Evolutionary conservation across 495 filamentous ascomycete genomes (phyloP).

Genomic region (Chaetomium cochliodes): DNA sequence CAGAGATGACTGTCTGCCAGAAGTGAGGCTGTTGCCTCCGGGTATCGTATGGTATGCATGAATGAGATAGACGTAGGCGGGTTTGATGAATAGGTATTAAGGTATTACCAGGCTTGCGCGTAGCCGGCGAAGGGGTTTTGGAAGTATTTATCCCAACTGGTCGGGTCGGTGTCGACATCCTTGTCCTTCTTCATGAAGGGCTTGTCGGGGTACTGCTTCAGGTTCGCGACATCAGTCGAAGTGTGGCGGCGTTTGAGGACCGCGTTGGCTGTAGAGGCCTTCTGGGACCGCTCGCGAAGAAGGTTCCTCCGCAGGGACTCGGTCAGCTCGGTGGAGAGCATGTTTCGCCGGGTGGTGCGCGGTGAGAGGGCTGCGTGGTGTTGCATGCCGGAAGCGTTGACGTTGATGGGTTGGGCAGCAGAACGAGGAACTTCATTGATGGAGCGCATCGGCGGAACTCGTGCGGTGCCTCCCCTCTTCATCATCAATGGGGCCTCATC

Average conservation of each 20-base stretch:
- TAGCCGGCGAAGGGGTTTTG: conserved; percentile 51
- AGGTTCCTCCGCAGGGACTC: conserved; percentile 46
- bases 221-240: conserved; percentile 79
- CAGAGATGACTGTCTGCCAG: conserved; percentile 37
- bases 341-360: conserved; percentile 89
- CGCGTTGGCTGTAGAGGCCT: conserved; percentile 82
- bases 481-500: conserved; percentile 71
- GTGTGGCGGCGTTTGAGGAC: conserved; percentile 91
- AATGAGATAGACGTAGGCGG: conserved; percentile 33
- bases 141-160: conserved; percentile 54
- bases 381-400: conserved; percentile 63
- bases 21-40: conserved; percentile 27
- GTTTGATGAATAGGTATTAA: conserved; percentile 16
- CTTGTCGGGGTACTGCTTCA: conserved; percentile 70
- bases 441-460: conserved; percentile 48
- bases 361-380: conserved; percentile 74
- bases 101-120: conserved; percentile 53
- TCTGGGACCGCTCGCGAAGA: conserved; percentile 46
- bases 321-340: conserved; percentile 87
- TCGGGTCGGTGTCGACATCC: conserved; percentile 44
- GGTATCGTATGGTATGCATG: conserved; percentile 33
- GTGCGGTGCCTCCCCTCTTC: conserved; percentile 47
- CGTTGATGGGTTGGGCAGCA: conserved; percentile 74
- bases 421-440: conserved; percentile 71
- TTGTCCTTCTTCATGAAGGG: conserved; percentile 50